Conservation (phyloP, 345 rosid species). For the Moricandia arvensis region DNA sequence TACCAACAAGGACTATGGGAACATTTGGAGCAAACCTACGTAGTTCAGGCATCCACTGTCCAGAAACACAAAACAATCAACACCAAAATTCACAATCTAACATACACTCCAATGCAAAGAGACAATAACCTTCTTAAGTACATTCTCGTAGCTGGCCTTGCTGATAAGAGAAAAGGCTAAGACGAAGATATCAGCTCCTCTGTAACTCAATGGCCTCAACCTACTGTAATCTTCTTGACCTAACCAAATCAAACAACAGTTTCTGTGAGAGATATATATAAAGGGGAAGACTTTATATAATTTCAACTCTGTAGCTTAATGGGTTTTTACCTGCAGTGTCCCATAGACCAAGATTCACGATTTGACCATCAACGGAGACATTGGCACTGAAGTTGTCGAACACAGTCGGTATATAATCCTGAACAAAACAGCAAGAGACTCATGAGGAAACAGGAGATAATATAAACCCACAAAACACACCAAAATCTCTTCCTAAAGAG, state of each 20-base stretch:
- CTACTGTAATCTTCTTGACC: conserved; percentile 99
- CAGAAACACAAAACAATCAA: conserved; percentile 17
- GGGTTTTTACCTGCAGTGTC: conserved; percentile 86
- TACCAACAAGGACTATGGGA: conserved; percentile 95
- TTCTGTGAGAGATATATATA: background rate
- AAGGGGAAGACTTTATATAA: background rate
- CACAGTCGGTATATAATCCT: conserved; percentile 98
- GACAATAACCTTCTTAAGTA: conserved; percentile 77
- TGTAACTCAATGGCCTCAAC: conserved; percentile 93
- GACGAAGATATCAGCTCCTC: conserved; percentile 94
- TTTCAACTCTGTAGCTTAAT: background rate
- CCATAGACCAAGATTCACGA: conserved; percentile 97
- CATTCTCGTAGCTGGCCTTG: conserved; percentile 95
- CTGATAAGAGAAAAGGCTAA: conserved; percentile 91
- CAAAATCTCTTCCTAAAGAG: background rate
- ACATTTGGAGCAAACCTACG: conserved; percentile 93
- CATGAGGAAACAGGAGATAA: background rate
- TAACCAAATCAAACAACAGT: conserved; percentile 24
- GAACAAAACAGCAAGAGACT: conserved; percentile 17
- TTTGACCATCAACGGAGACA: conserved; percentile 87
- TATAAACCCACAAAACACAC: background rate
- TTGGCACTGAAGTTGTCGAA: conserved; percentile 99
- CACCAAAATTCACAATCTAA: conserved; percentile 7
- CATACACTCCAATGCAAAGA: background rate
- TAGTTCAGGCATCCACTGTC: conserved; percentile 99